Conservation (phyloP, 1,284 basidiomycete species). For the Ustilago nuda region DNA sequence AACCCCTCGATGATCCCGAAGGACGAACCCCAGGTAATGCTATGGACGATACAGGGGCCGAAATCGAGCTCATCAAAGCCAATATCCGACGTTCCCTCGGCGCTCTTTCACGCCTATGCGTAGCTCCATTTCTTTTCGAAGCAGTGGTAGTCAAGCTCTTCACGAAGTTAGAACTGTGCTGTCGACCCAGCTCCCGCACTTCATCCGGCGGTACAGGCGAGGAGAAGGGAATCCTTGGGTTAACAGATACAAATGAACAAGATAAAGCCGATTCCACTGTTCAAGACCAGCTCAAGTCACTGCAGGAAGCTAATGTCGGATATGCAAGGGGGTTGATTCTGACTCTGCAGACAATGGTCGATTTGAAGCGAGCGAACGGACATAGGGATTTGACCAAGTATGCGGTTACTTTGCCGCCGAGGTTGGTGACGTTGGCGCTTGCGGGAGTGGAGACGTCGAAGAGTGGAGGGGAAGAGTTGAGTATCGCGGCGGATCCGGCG, state of each 20-base stretch:
- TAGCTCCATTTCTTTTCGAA: conserved; percentile 83
- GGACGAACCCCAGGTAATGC: conserved; percentile 28
- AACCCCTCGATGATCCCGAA: conserved; percentile 29
- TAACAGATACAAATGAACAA: conserved; percentile 80
- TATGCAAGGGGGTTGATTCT: conserved; percentile 63
- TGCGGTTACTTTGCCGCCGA: conserved; percentile 46
- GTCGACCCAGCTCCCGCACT: conserved; percentile 75
- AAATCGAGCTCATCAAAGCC: conserved; percentile 38
- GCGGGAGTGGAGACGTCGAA: conserved; percentile 16
- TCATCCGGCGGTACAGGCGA: conserved; percentile 12
- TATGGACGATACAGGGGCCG: conserved; percentile 40
- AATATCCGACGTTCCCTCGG: conserved; percentile 75
- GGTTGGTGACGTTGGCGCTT: conserved; percentile 48
- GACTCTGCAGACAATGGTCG: conserved; percentile 61
- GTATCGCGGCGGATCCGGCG: conserved; percentile 40
- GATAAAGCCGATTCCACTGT: conserved; percentile 75
- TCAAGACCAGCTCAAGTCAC: conserved; percentile 68
- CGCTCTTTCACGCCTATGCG: conserved; percentile 80
- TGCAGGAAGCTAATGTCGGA: conserved; percentile 54
- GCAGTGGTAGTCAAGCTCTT: conserved; percentile 82
- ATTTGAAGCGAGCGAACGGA: conserved; percentile 50
- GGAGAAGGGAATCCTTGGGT: conserved; percentile 70
- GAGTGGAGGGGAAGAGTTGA: not conserved
- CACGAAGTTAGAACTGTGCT: conserved; percentile 83
- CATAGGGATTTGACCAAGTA: conserved; percentile 55